Evolutionary conservation across 1,139 yeast species (phyloP).

Genomic region (Hyphopichia buzzinii): DNA sequence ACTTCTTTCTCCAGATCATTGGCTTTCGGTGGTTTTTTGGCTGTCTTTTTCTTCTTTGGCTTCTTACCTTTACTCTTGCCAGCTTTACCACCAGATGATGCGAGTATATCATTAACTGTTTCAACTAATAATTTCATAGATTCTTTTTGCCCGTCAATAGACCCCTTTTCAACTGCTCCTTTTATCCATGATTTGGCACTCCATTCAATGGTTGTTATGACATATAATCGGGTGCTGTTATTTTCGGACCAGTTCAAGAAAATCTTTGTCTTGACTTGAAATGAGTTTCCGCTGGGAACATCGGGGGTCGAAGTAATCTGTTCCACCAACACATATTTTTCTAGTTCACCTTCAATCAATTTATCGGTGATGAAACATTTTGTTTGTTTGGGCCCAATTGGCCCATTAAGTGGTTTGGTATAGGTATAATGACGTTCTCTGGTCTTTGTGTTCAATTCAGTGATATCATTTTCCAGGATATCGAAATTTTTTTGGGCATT

Average conservation of each 20-base stretch:
- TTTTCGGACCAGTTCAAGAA: slow-evolving; percentile 75
- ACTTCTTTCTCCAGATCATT: slow-evolving; percentile 13
- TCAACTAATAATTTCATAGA: slow-evolving; percentile 58
- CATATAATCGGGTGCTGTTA: slow-evolving; percentile 62
- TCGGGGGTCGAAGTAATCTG: slow-evolving; percentile 84
- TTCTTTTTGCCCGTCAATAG: slow-evolving; percentile 84
- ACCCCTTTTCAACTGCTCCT: slow-evolving; percentile 88
- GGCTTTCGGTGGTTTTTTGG: slow-evolving; percentile 13
- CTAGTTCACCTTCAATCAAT: slow-evolving; percentile 61
- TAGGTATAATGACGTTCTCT: slow-evolving; percentile 64
- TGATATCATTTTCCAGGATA: slow-evolving; percentile 50
- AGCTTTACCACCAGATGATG: slow-evolving; percentile 11
- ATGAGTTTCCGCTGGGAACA: slow-evolving; percentile 89
- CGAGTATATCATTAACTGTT: slow-evolving; percentile 53
- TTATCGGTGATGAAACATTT: slow-evolving; percentile 75
- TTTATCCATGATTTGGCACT: slow-evolving; percentile 91
- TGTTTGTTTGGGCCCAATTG: slow-evolving; percentile 95
- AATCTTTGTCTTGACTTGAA: slow-evolving; percentile 67
- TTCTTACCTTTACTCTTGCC: slow-evolving; percentile 9
- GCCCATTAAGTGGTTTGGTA: slow-evolving; percentile 73
- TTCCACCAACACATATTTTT: slow-evolving; percentile 54
- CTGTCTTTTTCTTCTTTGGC: slow-evolving; percentile 26
- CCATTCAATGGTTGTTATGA: slow-evolving; percentile 79
- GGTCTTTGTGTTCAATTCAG: slow-evolving; percentile 31
- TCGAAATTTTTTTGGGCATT: slow-evolving; percentile 73